Base-by-base conservation (phyloP, 176 grass and related monocot species). In the Aegilops sharonensis region DNA sequence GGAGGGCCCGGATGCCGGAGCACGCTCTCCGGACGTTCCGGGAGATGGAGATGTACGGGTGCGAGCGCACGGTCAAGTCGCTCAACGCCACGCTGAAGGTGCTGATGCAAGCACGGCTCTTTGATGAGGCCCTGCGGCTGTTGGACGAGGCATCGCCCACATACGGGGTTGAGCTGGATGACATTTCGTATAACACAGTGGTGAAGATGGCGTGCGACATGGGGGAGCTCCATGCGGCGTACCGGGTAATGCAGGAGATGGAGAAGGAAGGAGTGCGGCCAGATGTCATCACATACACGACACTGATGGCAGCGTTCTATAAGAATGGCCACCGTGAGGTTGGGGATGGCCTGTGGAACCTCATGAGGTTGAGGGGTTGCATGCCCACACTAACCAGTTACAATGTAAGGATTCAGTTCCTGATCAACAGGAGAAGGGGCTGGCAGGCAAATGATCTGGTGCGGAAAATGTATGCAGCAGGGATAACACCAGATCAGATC, bases 401-500 rank as follows among this genome's bases (percentile, higher is more conserved):
- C 79, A 98, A 98, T 92, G 96, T 95, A 43, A 98, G 91, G 84
- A 94, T 98, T 71, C 96, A 98, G 81, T 95, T 87, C 84, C 63
- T 95, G 52, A 89, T 95, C 82, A 92, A 92, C 84, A 86, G 70
- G 68, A 56, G 64, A 76, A 92, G 93, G 89, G 83, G 91, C 18
- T 98, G 90, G 90, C 88, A 91, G 63, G 96, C 93, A 3, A 92
- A 98, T 88, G 66, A 88, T 24, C 86, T 98, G 79, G 84, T 82
- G 74, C 81, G 48, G 65, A 90, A 59, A 76, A 95, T 98, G 93
- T 79, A 89, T 85, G 80, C 82, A 3, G 68, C 68, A 0, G 90
- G 88, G 68, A 88, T 93, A 64, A 88, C 80, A 50, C 96, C 93
- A 39, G 91, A 98, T 85, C 91, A 94, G 78, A 85, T 94, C 67